Percentiles rank a stretch among this genome's conserved stretches.
Evolutionary conservation across 2,329 filamentous ascomycete genomes (phyloP).

Genomic region (Neocucurbitaria cava): DNA sequence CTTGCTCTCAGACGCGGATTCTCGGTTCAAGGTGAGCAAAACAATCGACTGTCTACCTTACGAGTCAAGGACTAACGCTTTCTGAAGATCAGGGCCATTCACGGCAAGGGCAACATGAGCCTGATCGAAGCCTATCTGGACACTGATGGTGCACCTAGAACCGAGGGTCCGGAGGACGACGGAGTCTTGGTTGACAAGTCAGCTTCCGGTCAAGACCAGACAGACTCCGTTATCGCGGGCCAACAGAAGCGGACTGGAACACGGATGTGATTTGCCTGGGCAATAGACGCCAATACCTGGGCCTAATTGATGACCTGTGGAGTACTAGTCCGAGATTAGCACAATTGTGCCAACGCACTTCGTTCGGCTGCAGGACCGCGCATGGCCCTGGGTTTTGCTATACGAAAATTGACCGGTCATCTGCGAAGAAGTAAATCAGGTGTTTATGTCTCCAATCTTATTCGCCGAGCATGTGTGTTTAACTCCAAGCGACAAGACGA

Average conservation of each 20-base stretch:
- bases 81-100: conserved; percentile 17
- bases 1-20: conserved; percentile 18
- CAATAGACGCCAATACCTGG: neutral
- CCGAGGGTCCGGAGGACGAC: neutral
- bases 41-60: neutral
- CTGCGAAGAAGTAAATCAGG: neutral
- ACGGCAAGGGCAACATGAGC: conserved; percentile 23
- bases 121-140: conserved; percentile 23
- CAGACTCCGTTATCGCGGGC: neutral
- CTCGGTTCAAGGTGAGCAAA: conserved; percentile 14
- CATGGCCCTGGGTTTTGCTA: neutral
- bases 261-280: conserved; percentile 6
- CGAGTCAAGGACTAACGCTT: conserved; percentile 2
- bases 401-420: neutral
- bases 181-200: neutral
- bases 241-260: conserved; percentile 13
- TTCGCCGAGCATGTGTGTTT: neutral
- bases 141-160: neutral
- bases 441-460: neutral
- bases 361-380: neutral
- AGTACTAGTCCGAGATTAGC: neutral
- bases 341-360: neutral
- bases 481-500: neutral
- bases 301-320: neutral
- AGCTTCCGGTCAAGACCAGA: neutral